phyloP scores from a whole-genome alignment of 1,139 yeast genomes.

The Kodamaea fungicola region DNA sequence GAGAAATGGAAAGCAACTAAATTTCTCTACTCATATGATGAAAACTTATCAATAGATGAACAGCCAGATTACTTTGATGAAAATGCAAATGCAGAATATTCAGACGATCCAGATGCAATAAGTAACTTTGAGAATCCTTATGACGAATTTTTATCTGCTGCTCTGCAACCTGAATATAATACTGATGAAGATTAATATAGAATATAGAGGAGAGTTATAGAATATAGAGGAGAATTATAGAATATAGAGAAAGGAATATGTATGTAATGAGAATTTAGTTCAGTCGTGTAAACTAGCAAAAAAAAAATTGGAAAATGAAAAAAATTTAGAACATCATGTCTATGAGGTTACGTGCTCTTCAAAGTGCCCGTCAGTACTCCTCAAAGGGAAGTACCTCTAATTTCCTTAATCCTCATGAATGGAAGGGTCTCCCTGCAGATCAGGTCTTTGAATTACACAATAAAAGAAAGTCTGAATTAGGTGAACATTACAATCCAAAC shows the following conservation, averaged over 20 bases:
- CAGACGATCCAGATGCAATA: slow-evolving; percentile 36
- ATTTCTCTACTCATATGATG: slow-evolving; percentile 28
- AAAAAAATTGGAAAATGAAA: neutral
- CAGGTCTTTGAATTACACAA: slow-evolving; percentile 58
- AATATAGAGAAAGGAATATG: no score
- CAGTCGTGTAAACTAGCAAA: no score
- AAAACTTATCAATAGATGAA: slow-evolving; percentile 32
- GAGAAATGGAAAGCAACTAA: slow-evolving; percentile 6
- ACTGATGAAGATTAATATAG: slow-evolving; percentile 2
- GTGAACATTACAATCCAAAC: slow-evolving; percentile 54
- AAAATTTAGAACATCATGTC: slow-evolving; percentile 10
- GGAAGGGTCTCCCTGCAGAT: slow-evolving; percentile 68
- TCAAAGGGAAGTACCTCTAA: slow-evolving; percentile 22
- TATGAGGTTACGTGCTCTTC: slow-evolving; percentile 8
- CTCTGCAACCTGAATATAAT: slow-evolving; percentile 6
- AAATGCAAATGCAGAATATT: slow-evolving; percentile 26
- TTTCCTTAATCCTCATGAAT: slow-evolving; percentile 57
- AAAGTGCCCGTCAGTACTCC: slow-evolving; percentile 11
- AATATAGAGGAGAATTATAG: neutral
- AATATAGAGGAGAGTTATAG: neutral
- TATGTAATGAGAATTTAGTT: no score
- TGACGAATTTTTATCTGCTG: slow-evolving; percentile 26
- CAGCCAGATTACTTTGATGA: slow-evolving; percentile 42
- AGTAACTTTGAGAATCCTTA: slow-evolving; percentile 34
- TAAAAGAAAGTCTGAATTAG: slow-evolving; percentile 53